Percentiles rank a stretch among this genome's conserved stretches.
Evolutionary conservation across 176 grass and related monocot species (phyloP).

Genomic region (Tillandsia fasciculata): DNA sequence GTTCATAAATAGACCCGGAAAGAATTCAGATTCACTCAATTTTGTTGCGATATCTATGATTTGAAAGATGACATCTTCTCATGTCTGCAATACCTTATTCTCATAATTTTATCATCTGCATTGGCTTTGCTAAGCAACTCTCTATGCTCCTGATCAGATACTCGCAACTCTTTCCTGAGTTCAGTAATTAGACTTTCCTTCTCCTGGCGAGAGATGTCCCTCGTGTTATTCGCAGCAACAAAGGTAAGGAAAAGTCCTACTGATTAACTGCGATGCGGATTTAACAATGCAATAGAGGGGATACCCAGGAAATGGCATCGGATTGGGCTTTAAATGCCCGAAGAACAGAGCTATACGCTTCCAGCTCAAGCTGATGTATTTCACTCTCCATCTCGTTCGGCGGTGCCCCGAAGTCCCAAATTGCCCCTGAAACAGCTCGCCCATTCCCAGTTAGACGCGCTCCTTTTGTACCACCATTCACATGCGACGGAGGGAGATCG

Average conservation of each 20-base stretch:
- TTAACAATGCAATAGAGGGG: conserved; percentile 11
- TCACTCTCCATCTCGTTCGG: conserved; percentile 64
- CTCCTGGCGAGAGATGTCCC: conserved; percentile 44
- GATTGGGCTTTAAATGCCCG: conserved; percentile 97
- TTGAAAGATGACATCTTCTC: not conserved
- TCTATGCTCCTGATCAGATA: conserved; percentile 81
- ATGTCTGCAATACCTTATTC: conserved; percentile 52
- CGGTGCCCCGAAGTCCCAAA: conserved; percentile 46
- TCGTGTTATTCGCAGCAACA: not conserved
- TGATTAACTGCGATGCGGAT: not conserved
- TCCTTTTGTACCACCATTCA: conserved; percentile 45
- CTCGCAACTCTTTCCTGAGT: conserved; percentile 91
- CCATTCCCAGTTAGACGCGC: conserved; percentile 78
- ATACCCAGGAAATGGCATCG: conserved; percentile 91
- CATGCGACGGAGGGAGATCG: conserved; percentile 69
- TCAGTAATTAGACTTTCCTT: conserved; percentile 94
- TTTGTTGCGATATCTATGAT: too few species aligned
- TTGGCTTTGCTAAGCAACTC: conserved; percentile 81
- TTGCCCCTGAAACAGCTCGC: conserved; percentile 33
- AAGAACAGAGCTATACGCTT: conserved; percentile 91
- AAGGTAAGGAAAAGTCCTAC: not conserved
- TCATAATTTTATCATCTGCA: conserved; percentile 73
- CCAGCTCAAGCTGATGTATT: conserved; percentile 92
- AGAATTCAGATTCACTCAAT: too few species aligned
- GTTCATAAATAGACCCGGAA: too few species aligned